Evolutionary conservation across 495 filamentous ascomycete genomes (phyloP).

Genomic region (Haplographium delicatum): DNA sequence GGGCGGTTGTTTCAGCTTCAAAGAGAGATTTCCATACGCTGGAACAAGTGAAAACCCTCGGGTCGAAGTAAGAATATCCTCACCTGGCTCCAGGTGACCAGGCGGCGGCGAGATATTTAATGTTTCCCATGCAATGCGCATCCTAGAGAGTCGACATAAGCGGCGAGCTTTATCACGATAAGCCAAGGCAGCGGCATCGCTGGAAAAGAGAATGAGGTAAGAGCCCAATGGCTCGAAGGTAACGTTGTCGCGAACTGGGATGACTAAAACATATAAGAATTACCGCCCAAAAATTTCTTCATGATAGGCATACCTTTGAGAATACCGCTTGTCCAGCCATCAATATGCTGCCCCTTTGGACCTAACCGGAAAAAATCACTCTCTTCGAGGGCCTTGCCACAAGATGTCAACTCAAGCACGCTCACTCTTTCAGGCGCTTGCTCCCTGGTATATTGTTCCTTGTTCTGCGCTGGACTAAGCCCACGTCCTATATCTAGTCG

Average conservation of each 20-base stretch:
- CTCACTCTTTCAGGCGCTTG: too few relatives aligned
- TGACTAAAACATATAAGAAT: slow-evolving; percentile 16
- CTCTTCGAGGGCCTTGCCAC: slow-evolving; percentile 48
- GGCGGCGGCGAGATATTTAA: slow-evolving; percentile 29
- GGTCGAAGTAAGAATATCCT: slow-evolving; percentile 39
- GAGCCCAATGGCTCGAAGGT: slow-evolving; percentile 47
- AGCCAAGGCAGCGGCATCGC: slow-evolving; percentile 42
- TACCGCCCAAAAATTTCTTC: neutral
- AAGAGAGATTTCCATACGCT: slow-evolving; percentile 24
- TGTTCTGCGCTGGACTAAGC: too few relatives aligned
- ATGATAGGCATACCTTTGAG: slow-evolving; percentile 20
- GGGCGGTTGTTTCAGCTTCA: slow-evolving; percentile 21
- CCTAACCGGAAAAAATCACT: slow-evolving; percentile 60
- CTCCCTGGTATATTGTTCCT: too few relatives aligned
- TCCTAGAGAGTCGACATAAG: slow-evolving; percentile 39
- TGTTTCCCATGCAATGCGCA: slow-evolving; percentile 27
- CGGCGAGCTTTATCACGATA: slow-evolving; percentile 45
- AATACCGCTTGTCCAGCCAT: slow-evolving; percentile 53
- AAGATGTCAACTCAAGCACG: slow-evolving; percentile 44
- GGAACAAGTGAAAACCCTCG: slow-evolving; percentile 49
- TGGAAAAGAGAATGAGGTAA: slow-evolving; percentile 61
- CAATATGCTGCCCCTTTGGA: slow-evolving; percentile 54
- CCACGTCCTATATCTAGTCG: neutral
- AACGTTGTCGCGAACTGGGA: slow-evolving; percentile 39
- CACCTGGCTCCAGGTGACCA: slow-evolving; percentile 32